Percentiles rank a stretch among this genome's conserved stretches.
Evolutionary conservation across 2,329 filamentous ascomycete species (phyloP).

Genomic region (Diaporthe humulicola): DNA sequence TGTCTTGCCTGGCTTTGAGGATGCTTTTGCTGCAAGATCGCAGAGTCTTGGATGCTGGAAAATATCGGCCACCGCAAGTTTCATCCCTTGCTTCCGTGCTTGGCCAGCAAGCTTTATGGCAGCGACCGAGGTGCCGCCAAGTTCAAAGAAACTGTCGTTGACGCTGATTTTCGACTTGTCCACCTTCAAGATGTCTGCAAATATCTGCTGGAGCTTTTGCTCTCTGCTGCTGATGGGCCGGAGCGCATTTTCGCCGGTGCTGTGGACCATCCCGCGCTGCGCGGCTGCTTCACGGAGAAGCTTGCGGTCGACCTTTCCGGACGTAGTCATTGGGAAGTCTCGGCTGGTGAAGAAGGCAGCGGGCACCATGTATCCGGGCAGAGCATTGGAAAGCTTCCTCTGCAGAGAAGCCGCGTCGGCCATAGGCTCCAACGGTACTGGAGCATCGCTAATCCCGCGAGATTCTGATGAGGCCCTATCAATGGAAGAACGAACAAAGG

Average conservation of each 20-base stretch:
- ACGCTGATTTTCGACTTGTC: slow-evolving; percentile 31
- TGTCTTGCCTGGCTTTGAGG: neutral
- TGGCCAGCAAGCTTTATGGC: slow-evolving; percentile 44
- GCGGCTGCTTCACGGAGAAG: neutral
- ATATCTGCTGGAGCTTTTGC: neutral
- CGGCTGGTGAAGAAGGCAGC: neutral
- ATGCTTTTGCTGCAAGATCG: slow-evolving; percentile 37
- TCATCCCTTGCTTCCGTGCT: slow-evolving; percentile 41
- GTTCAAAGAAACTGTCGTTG: slow-evolving; percentile 46
- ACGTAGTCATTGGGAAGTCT: neutral
- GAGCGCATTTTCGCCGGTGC: neutral
- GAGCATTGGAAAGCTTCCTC: neutral
- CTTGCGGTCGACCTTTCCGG: neutral
- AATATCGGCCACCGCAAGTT: slow-evolving; percentile 43
- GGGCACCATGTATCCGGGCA: slow-evolving; percentile 7
- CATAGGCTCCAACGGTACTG: neutral
- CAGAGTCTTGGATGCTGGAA: slow-evolving; percentile 43
- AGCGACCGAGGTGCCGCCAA: slow-evolving; percentile 48
- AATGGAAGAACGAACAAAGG: neutral
- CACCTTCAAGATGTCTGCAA: neutral
- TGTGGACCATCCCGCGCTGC: neutral
- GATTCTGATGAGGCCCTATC: neutral
- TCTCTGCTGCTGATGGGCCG: neutral
- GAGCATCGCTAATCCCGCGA: neutral
- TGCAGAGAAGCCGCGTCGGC: neutral